Evolutionary conservation across 2,329 filamentous ascomycete genomes (phyloP), one percentile per base, ranked within the genome.

Genomic region (Lachnellula arida): DNA sequence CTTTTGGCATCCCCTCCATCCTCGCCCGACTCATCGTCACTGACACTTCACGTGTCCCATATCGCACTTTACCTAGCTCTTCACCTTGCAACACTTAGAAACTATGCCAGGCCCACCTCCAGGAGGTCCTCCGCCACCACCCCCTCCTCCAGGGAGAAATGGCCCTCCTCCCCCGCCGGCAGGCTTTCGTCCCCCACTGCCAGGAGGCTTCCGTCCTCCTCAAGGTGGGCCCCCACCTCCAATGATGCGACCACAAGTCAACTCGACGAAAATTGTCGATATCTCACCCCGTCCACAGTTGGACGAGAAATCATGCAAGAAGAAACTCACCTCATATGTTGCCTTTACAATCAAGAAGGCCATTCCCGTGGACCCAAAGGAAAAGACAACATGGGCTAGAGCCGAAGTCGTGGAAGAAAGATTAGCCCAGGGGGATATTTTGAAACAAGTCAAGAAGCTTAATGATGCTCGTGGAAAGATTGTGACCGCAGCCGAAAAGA

Each of bases 331-430:
- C 4, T 57, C 58, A 12, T 66, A 67, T 48, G 39, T 37, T 8
- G 64, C 60, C 12, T 61, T 56, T 46, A 65, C 63, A 0, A 61
- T 70, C 32, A 60, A 59, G 34, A 68, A 68, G 55, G 59, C 54
- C 7, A 11, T 42, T 34, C 58, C 65, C 1, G 42, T 28, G 15
- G 56, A 62, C 50, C 51, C 52, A 12, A 63, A 62, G 42, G 55
- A 66, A 22, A 64, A 62, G 28, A 28, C 61, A 15, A 67, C 66
- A 17, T 70, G 68, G 66, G 65, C 65, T 4, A 61, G 62, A 49
- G 58, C 60, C 12, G 57, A 64, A 34, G 37, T 65, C 12, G 60
- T 53, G 4, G 53, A 68, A 46, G 67, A 70, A 48, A 46, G 51
- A 14, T 52, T 64, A 12, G 47, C 66, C 12, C 62, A 67, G 40